These are phyloP conservation scores for Gillenia trifoliata DNA, from an alignment of 306 rosid species.

Conservation along the genomic window DNA sequence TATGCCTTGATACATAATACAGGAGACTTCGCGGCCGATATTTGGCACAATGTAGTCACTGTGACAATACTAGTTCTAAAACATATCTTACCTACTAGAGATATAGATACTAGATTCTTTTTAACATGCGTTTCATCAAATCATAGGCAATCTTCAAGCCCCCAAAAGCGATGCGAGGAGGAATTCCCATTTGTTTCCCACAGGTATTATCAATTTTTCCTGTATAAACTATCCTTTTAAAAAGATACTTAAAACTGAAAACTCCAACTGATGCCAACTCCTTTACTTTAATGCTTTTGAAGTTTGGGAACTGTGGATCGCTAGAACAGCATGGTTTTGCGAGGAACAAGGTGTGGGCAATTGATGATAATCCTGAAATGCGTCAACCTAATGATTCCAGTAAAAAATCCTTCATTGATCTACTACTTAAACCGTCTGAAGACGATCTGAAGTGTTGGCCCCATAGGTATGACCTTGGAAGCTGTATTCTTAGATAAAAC, in stretches of 20 bases:
- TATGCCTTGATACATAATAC: not conserved
- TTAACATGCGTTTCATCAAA: slow-evolving; percentile 11
- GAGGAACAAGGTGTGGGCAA: slow-evolving; percentile 77
- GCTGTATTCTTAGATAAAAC: not conserved
- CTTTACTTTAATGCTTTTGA: slow-evolving; percentile 19
- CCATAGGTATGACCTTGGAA: slow-evolving; percentile 33
- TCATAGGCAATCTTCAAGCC: slow-evolving; percentile 62
- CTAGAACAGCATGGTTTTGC: slow-evolving; percentile 88
- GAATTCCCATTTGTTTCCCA: slow-evolving; percentile 87
- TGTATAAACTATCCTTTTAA: not conserved
- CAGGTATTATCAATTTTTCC: slow-evolving; percentile 47
- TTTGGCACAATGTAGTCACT: not conserved
- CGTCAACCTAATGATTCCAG: slow-evolving; percentile 42
- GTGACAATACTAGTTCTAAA: not conserved
- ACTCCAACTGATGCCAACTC: slow-evolving; percentile 11
- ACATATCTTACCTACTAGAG: slow-evolving; percentile 17
- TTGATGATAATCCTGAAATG: slow-evolving; percentile 73
- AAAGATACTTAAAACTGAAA: not conserved
- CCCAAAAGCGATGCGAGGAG: slow-evolving; percentile 81
- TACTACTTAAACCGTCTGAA: slow-evolving; percentile 72
- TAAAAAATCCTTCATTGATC: slow-evolving; percentile 61
- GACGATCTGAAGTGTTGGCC: slow-evolving; percentile 86
- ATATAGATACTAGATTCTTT: slow-evolving; percentile 3
- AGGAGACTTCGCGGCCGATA: not conserved
- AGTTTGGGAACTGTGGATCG: slow-evolving; percentile 89